These are phyloP conservation scores for Neolentinus lepideus DNA, from an alignment of 1,284 basidiomycete species.

Conservation along the genomic window DNA sequence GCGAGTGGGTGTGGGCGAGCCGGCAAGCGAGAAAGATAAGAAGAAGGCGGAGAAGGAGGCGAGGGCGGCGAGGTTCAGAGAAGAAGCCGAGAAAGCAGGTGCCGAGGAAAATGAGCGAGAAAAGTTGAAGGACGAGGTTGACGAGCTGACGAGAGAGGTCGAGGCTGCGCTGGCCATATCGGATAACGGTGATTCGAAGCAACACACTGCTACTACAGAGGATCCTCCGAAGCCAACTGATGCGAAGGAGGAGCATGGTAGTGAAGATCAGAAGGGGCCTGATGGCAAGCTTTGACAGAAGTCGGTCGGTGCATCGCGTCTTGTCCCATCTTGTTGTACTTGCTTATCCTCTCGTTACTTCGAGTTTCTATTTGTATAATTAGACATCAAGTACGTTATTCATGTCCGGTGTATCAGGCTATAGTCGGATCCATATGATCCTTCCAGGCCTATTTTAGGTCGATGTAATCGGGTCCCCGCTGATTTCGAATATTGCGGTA, in stretches of 20 bases:
- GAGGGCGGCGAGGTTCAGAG: background rate
- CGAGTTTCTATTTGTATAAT: background rate
- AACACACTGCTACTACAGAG: background rate
- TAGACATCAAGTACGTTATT: background rate
- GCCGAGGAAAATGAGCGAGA: conserved; percentile 6
- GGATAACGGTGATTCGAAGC: background rate
- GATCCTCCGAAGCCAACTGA: background rate
- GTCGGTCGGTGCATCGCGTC: background rate
- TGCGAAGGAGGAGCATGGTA: background rate
- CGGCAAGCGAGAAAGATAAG: conserved; percentile 14
- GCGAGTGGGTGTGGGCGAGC: conserved; percentile 5
- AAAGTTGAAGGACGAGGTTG: conserved; percentile 21
- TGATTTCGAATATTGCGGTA: too few relatives aligned
- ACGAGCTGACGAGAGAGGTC: conserved; percentile 24
- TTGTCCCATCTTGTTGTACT: background rate
- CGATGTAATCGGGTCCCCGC: too few relatives aligned
- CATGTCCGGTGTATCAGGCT: too few relatives aligned
- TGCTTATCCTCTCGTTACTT: background rate
- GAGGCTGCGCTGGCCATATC: conserved; percentile 18
- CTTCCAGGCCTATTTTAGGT: too few relatives aligned
- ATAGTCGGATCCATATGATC: too few relatives aligned
- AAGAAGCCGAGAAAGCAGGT: conserved; percentile 12
- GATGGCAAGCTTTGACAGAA: background rate
- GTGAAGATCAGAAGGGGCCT: background rate
- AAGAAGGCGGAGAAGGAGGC: conserved; percentile 8